Evolutionary conservation across 2,329 filamentous ascomycete species (phyloP).

Genomic region (Pseudofabraea citricarpa): DNA sequence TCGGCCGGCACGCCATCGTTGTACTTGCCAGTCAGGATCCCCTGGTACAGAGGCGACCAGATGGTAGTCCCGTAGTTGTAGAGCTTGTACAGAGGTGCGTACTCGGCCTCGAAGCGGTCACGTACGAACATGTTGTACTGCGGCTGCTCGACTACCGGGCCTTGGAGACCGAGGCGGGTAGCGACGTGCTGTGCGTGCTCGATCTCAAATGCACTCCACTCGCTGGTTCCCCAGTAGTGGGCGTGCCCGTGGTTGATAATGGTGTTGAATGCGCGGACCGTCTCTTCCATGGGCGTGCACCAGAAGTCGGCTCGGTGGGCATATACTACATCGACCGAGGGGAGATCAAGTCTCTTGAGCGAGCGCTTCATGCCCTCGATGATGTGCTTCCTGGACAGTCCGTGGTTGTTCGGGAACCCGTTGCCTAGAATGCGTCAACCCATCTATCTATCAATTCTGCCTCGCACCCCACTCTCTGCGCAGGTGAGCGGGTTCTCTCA

Average conservation of each 20-base stretch:
- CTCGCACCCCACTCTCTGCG: too few species aligned
- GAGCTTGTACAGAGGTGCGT: conserved; percentile 51
- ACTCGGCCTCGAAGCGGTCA: conserved; percentile 56
- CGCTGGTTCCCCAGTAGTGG: conserved; percentile 63
- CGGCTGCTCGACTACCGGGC: conserved; percentile 59
- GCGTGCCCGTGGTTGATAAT: conserved; percentile 60
- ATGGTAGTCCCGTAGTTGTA: conserved; percentile 55
- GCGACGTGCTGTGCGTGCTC: conserved; percentile 35
- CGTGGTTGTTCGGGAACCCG: conserved; percentile 52
- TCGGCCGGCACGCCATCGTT: conserved; percentile 42
- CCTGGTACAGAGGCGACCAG: conserved; percentile 53
- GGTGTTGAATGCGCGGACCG: conserved; percentile 64
- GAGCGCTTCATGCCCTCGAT: conserved; percentile 58
- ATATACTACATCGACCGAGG: conserved; percentile 63
- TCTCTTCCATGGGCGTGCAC: conserved; percentile 62
- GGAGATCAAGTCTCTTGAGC: conserved; percentile 45
- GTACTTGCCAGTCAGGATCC: conserved; percentile 61
- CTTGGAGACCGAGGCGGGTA: conserved; percentile 52
- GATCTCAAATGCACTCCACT: conserved; percentile 56
- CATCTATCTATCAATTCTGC: conserved; percentile 53
- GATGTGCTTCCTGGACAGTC: conserved; percentile 54
- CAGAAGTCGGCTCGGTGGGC: conserved; percentile 65
- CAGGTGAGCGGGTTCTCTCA: too few species aligned
- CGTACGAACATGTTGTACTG: conserved; percentile 58
- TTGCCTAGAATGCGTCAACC: conserved; percentile 56